Conservation (phyloP, 495 filamentous ascomycete species). For the Cercophora newfieldiana region DNA sequence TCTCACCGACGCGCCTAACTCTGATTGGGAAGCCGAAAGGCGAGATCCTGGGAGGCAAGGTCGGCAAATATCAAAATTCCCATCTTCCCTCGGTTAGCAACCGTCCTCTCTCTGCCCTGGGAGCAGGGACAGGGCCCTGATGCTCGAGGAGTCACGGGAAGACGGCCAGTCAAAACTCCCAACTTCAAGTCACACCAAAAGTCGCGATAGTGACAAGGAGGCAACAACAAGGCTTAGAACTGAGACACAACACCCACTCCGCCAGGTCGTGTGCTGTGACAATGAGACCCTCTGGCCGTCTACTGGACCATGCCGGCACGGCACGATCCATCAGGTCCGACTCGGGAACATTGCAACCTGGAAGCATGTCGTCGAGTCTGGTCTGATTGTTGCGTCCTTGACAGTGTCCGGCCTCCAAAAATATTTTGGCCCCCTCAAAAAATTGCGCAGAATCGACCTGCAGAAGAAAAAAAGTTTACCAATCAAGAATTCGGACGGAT, state of each 20-base stretch:
- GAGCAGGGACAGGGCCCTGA: slow-evolving; percentile 1
- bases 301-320: neutral
- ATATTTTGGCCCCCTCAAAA: neutral
- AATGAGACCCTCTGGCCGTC: neutral
- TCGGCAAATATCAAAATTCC: neutral
- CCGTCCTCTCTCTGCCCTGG: neutral
- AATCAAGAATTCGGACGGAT: neutral
- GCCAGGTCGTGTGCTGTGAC: neutral
- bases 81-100: neutral
- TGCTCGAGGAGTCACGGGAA: neutral
- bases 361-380: neutral
- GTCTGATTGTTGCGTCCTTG: neutral
- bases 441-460: neutral
- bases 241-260: neutral
- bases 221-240: neutral
- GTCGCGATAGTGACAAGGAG: neutral
- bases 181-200: neutral
- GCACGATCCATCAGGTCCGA: neutral
- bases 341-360: neutral
- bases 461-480: neutral
- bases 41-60: neutral
- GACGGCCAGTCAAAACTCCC: neutral
- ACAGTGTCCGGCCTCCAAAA: neutral
- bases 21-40: neutral
- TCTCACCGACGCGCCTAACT: slow-evolving; percentile 3